Evolutionary conservation across 441 rosid genomes (phyloP).

Genomic region (Gossypium gossypioides): DNA sequence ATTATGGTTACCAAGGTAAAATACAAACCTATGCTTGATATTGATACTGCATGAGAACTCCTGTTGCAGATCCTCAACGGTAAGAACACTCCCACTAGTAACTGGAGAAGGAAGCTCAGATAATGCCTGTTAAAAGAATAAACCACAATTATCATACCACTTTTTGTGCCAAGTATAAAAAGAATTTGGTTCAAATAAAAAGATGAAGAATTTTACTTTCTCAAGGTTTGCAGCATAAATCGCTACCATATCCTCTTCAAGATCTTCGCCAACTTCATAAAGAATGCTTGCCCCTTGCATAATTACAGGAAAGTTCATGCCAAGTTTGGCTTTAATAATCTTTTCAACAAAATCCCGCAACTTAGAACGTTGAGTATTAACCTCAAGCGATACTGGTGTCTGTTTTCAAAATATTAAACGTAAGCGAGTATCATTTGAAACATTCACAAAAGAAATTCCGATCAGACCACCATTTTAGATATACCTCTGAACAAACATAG

Average conservation of each 20-base stretch:
- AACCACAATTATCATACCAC: not conserved
- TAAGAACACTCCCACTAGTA: slow-evolving; percentile 56
- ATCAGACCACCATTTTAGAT: not conserved
- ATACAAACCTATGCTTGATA: slow-evolving; percentile 75
- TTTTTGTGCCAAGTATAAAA: not conserved
- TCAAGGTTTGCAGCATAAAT: slow-evolving; percentile 83
- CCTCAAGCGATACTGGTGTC: slow-evolving; percentile 75
- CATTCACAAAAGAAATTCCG: slow-evolving; percentile 9
- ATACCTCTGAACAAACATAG: slow-evolving; percentile 93
- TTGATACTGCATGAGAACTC: slow-evolving; percentile 74
- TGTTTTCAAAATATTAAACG: slow-evolving; percentile 23
- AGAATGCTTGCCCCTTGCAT: slow-evolving; percentile 82
- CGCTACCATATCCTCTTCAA: slow-evolving; percentile 64
- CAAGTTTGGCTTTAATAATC: slow-evolving; percentile 85
- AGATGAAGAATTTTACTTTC: slow-evolving; percentile 46
- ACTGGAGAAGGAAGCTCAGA: slow-evolving; percentile 76
- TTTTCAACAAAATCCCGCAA: slow-evolving; percentile 86
- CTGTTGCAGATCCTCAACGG: slow-evolving; percentile 84
- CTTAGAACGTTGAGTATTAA: slow-evolving; percentile 60
- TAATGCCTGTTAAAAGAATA: slow-evolving; percentile 38
- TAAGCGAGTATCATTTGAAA: slow-evolving; percentile 16
- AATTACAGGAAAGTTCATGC: slow-evolving; percentile 79
- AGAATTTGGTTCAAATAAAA: not conserved
- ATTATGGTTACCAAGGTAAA: not conserved
- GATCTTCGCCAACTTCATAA: slow-evolving; percentile 96